Base-by-base conservation (phyloP, 495 filamentous ascomycete species). In the Physcia stellaris region DNA sequence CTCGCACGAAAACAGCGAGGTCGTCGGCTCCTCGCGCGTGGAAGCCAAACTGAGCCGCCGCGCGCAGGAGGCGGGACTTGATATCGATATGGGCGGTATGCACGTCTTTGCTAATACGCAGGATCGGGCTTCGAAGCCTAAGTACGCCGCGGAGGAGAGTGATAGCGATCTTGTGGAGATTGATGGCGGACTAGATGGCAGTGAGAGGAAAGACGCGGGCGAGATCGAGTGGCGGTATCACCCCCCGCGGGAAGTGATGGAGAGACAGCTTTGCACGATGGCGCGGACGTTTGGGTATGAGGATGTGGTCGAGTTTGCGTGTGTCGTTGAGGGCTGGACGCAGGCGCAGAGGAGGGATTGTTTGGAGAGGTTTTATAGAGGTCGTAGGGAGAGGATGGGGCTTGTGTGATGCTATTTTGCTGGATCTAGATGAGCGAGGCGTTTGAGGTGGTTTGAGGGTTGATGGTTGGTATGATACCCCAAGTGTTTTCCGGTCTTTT, bases 1-100 rank as follows among this genome's bases (percentile, higher is more conserved):
- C 56, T 92, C 85, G 7, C 90, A 98, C 51, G 80, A 94, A 43
- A 98, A 98, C 53, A 86, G 81, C 28, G 90, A 98, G 59, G 87
- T 98, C 13, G 79, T 98, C 33, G 90, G 90, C 24, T 82, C 83
- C 0, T 87, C 80, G 6, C 80, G 77, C 38, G 69, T 94, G 16
- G 90, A 98, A 61, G 78, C 79, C 40, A 70, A 71, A 30, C 70
- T 96, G 16, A 83, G 79, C 37, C 72, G 75, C 10, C 74, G 74
- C 23, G 92, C 90, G 2, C 68, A 82, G 47, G 70, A 80, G 40
- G 68, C 70, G 0, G 68, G 68, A 4, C 68, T 70, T 22, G 66
- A 70, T 55, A 40, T 64, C 28, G 50, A 49, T 9, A 50, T 55
- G 24, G 62, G 59, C 4, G 60, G 74, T 22, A 55, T 62, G 23